These are phyloP conservation scores for Biscogniauxia marginata DNA, from an alignment of 2,329 filamentous ascomycete genomes.

Conservation along the genomic window DNA sequence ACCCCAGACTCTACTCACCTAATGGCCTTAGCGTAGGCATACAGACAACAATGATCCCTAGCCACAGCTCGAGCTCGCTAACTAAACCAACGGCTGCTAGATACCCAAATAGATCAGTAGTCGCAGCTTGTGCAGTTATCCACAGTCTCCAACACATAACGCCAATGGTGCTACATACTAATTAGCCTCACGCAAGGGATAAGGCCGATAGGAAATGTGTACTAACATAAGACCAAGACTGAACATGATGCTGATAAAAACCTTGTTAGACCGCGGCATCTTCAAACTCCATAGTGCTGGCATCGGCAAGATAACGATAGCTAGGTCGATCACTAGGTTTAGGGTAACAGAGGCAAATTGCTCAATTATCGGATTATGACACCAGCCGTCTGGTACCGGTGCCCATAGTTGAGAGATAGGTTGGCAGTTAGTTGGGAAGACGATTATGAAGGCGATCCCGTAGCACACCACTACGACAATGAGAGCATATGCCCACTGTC, in stretches of 20 bases:
- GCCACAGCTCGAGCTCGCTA: slow-evolving; percentile 37
- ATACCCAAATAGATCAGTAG: too few species aligned
- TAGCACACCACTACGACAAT: slow-evolving; percentile 25
- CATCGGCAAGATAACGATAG: slow-evolving; percentile 40
- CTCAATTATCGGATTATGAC: slow-evolving; percentile 27
- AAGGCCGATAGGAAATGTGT: background rate
- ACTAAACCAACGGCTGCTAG: too few species aligned
- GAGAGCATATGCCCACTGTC: slow-evolving; percentile 19
- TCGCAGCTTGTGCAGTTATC: too few species aligned
- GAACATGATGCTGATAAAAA: slow-evolving; percentile 29
- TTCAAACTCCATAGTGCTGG: slow-evolving; percentile 41
- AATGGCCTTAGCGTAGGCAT: slow-evolving; percentile 43
- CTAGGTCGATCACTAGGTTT: slow-evolving; percentile 27
- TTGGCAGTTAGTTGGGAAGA: slow-evolving; percentile 29
- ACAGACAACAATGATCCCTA: slow-evolving; percentile 41
- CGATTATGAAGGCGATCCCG: slow-evolving; percentile 26
- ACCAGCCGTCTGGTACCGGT: slow-evolving; percentile 33
- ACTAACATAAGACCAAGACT: slow-evolving; percentile 29
- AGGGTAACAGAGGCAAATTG: slow-evolving; percentile 20
- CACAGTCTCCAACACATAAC: slow-evolving; percentile 39
- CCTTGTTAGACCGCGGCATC: slow-evolving; percentile 36
- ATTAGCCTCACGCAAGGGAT: too few species aligned
- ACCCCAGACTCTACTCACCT: too few species aligned
- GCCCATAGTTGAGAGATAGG: slow-evolving; percentile 29
- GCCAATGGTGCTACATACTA: slow-evolving; percentile 35